Base-by-base conservation (phyloP, 139 green algal species). In the Asterochloris erici region DNA sequence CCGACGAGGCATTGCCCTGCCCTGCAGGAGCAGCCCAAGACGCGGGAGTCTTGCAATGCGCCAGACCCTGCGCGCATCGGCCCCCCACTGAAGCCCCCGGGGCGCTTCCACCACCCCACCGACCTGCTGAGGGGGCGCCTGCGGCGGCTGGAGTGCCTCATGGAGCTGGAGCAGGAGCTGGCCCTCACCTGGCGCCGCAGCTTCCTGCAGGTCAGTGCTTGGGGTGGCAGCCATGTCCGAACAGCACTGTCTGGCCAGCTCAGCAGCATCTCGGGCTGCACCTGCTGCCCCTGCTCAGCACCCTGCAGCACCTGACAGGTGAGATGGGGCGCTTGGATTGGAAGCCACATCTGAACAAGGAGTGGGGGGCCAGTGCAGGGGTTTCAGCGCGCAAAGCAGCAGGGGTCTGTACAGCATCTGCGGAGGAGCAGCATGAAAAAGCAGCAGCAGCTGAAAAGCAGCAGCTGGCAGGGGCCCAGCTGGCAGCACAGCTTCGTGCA, bases 111-210 rank as follows among this genome's bases (percentile, higher is more conserved):
- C 76, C 68, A 80, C 76, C 76, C 76, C 9, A 69, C 76, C 47
- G 76, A 80, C 24, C 76, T 80, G 47, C 76, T 80, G 23, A 61
- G 60, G 23, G 38, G 60, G 11, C 76, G 60, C 76, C 68, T 69
- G 60, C 68, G 76, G 24, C 47, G 76, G 11, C 13, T 12, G 11
- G 76, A 80, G 23, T 80, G 76, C 76, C 24, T 80, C 15, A n/a
- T 29, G 24, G 24, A 80, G 60, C 60, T 80, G 76, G 76, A 80
- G 24, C 76, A 80, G 61, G 76, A 80, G 76, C 21, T 80, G 76
- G 76, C 76, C 12, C 60, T 62, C 47, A n/a, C 76, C 12, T 80
- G 76, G 76, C 76, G 60, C 23, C 76, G 68, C 21, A 14, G 60
- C 76, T 80, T 80, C 60, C 60, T 80, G 23, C 76, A 80, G 76